Evolutionary conservation across 495 filamentous ascomycete genomes (phyloP), one percentile per base, ranked within the genome.

Genomic region (Talaromyces wortmannii): DNA sequence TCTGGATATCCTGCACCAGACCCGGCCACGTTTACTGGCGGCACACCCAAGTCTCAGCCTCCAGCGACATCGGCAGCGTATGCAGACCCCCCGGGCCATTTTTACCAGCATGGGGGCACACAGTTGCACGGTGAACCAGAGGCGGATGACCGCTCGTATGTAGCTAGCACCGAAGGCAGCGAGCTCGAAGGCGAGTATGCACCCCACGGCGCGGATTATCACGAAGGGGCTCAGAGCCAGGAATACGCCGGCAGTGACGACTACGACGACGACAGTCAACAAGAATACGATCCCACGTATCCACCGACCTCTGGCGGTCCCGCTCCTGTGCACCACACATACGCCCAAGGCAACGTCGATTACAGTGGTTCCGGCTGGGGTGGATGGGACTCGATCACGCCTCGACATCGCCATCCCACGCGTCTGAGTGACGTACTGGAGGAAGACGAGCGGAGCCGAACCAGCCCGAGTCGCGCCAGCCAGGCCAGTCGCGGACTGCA

Each of bases 401-500:
- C 88, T n/a, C 78, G 92, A 48, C 94, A 97, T 72, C 92, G 96
- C 63, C 94, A 97, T 71, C 92, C 92, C 0, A 97, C 92, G 3
- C 77, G 94, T 52, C 72, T 98, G 55, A 97, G 94, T 65, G 94
- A 98, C 75, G 92, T 98, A 10, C 78, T 94, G 8, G 94, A 98
- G 50, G 52, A 53, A 55, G 79, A 83, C 57, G 79, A 83, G 60
- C 73, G 71, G 52, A 83, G 81, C 55, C 70, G 82, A 44, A 83
- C 81, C 36, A 85, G 74, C 59, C 76, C 77, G 6, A 80, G 78
- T 58, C 75, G 79, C 45, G 81, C 81, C 16, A 83, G 81, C 48
- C 60, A 65, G 47, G 69, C 68, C 1, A 72, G 69, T 45, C 66
- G 70, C 42, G 70, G 73, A 59, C 57, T 73, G 57, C 68, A 67